These are phyloP conservation scores for Dorcoceras hygrometricum DNA, from an alignment of 257 asterid species.

Conservation along the genomic window DNA sequence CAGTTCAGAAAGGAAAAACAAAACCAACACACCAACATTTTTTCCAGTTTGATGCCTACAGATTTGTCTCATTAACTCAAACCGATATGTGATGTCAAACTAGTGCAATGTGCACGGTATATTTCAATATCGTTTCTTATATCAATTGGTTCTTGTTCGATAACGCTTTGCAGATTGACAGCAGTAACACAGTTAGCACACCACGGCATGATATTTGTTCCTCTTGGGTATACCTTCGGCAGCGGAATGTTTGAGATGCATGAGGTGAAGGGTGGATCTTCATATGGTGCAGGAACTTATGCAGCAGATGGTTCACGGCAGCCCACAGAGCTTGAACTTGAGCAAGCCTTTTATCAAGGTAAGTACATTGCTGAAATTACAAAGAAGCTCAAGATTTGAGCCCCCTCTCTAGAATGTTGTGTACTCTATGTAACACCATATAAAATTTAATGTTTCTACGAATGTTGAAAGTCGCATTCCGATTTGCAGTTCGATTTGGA, in stretches of 20 bases:
- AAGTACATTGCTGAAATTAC: slow-evolving; percentile 67
- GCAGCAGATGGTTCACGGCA: slow-evolving; percentile 87
- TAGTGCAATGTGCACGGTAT: background rate
- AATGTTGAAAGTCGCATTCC: background rate
- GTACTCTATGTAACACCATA: background rate
- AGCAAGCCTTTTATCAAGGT: slow-evolving; percentile 88
- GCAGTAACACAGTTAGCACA: slow-evolving; percentile 83
- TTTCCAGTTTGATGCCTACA: background rate
- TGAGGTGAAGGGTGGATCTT: slow-evolving; percentile 80
- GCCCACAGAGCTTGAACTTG: slow-evolving; percentile 72
- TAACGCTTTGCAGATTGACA: slow-evolving; percentile 53
- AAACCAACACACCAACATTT: background rate
- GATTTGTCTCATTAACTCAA: background rate
- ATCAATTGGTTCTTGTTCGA: background rate
- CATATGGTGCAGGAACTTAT: slow-evolving; percentile 80
- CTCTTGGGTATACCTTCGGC: slow-evolving; percentile 80
- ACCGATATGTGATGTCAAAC: background rate
- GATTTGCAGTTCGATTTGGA: background rate
- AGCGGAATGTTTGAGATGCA: slow-evolving; percentile 82
- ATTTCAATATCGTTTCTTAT: background rate
- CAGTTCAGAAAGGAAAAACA: background rate
- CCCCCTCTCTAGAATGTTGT: background rate
- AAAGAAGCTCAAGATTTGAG: slow-evolving; percentile 49
- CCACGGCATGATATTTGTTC: slow-evolving; percentile 85
- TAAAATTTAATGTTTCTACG: background rate